Evolutionary conservation across 2,329 filamentous ascomycete genomes (phyloP), one percentile per base, ranked within the genome.

Genomic region (Coccinonectria pachysandricola): DNA sequence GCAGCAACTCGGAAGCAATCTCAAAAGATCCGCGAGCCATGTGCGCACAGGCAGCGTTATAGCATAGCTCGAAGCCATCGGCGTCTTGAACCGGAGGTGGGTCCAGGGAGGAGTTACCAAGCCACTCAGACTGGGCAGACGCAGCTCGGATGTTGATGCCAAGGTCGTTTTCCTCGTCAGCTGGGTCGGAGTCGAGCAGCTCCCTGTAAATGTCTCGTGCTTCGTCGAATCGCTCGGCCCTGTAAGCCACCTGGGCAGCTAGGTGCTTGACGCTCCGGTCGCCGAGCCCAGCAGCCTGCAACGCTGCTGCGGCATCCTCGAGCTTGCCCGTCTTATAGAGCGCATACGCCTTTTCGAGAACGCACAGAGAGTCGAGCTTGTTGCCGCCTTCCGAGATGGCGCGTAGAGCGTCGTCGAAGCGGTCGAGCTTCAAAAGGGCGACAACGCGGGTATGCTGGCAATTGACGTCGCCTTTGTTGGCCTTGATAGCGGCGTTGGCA

Each of bases 1-100:
- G 79, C 33, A 91, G 57, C 30, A 87, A 61, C 13, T 78, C 59
- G 12, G 73, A 65, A 2, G 74, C 82, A 39, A 74, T 68, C 4
- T 57, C 64, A 19, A 82, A 60, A 40, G 82, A 76, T 6, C 75
- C 78, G 23, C 72, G 64, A 9, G 79, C 79, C 42, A 91, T 75
- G 49, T 71, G 74, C 12, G 67, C 67, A 50, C 82, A 88, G 7
- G 81, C 83, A 13, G 74, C 69, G 52, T 92, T 92, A 57, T 83
- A 92, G 8, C 80, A 77, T 14, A 79, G 77, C 58, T 91, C 84
- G 42, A 91, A 91, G 2, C 77, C 71, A 36, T 86, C 79, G 14
- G 80, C 56, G 42, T 82, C 73, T 34, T 40, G 39, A 12, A 76
- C 72, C 32, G 66, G 59, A 6, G 57, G 56, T 7, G 68, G 60